phyloP scores from a whole-genome alignment of 768 basidiomycete genomes.

The Psilocybe cyanescens region DNA sequence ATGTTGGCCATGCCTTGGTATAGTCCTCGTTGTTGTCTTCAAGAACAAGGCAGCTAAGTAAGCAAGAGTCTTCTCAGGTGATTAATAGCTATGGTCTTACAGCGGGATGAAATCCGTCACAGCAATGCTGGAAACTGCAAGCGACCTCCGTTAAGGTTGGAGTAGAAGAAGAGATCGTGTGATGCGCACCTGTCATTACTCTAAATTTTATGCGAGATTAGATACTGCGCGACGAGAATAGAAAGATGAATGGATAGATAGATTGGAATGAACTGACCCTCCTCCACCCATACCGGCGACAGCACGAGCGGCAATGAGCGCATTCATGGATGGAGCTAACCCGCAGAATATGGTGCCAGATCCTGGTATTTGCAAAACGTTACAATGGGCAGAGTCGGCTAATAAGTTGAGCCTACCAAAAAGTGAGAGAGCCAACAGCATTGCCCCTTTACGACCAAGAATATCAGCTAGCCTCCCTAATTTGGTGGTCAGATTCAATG shows the following conservation, averaged over 20 bases:
- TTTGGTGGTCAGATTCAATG: slow-evolving; percentile 20
- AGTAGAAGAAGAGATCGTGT: slow-evolving; percentile 19
- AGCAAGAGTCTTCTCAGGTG: slow-evolving; percentile 6
- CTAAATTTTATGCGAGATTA: slow-evolving; percentile 38
- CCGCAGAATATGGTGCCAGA: slow-evolving; percentile 88
- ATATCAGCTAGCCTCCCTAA: slow-evolving; percentile 85
- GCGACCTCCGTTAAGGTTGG: slow-evolving; percentile 25
- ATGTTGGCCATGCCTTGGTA: slow-evolving; percentile 93
- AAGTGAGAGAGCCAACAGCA: slow-evolving; percentile 80
- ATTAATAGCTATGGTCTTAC: slow-evolving; percentile 44
- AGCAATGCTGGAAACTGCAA: slow-evolving; percentile 77
- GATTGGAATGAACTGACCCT: slow-evolving; percentile 57
- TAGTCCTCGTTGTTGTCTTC: slow-evolving; percentile 81
- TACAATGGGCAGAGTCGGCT: slow-evolving; percentile 5
- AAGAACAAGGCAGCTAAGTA: slow-evolving; percentile 12
- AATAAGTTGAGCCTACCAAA: slow-evolving; percentile 60
- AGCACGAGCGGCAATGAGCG: slow-evolving; percentile 79
- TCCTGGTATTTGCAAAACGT: slow-evolving; percentile 43
- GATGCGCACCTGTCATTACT: slow-evolving; percentile 76
- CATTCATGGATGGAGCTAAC: slow-evolving; percentile 83
- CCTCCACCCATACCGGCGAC: slow-evolving; percentile 94
- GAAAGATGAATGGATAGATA: slow-evolving; percentile 16
- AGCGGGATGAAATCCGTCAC: slow-evolving; percentile 90
- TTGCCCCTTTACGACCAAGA: slow-evolving; percentile 83
- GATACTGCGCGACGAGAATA: slow-evolving; percentile 23